Base-by-base conservation (phyloP, 2,329 filamentous ascomycete genomes). In the Paracamarosporium sp. region DNA sequence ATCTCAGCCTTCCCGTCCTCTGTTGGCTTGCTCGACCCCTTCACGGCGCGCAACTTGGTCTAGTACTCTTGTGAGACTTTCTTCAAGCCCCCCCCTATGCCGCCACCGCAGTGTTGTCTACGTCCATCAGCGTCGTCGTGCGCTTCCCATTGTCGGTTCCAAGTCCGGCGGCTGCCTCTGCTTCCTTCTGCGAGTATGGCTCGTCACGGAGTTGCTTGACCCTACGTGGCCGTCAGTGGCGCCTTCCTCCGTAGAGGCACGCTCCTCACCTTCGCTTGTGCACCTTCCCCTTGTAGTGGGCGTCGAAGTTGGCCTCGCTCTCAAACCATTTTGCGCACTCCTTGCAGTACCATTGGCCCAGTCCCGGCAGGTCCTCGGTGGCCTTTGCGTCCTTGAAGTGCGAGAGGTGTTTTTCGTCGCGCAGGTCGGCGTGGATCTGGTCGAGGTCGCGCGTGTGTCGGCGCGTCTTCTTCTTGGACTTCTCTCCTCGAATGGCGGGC, bases 291-390 rank as follows among this genome's bases (percentile, higher is more conserved):
- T 90, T 92, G 56, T 83, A 83, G 79, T 99, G 95, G 27, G 86
- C 83, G 33, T 84, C 82, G 56, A 96, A 81, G 67, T 91, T 96
- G 68, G 85, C 78, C 65, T 95, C 90, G 48, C 88, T 90, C 76
- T 98, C 94, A 76, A 96, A 98, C 90, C 92, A 98, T 81, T 96
- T 98, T 62, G 95, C 90, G 77, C 95, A 99, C 78, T 97, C 91
- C 15, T 90, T 83, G 77, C 95, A 99, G 78, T 97, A 98, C 75
- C 89, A 89, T 67, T 87, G 84, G 25, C 95, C 95, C 47, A 97
- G 83, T 0, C 88, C 94, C 3, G 95, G 95, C 33, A 97, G 84
- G 70, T 98, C 95, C 74, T 98, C 94, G 22, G 85, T 80, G 5
- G 90, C 87, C 73, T 97, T 96, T 41, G 88, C 86, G 48, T 88